A percentile compares a stretch with the other conserved stretches of the same genome.
Evolutionary conservation across 352 stramenopile species (phyloP).

Genomic region (Phytopythium vexans): DNA sequence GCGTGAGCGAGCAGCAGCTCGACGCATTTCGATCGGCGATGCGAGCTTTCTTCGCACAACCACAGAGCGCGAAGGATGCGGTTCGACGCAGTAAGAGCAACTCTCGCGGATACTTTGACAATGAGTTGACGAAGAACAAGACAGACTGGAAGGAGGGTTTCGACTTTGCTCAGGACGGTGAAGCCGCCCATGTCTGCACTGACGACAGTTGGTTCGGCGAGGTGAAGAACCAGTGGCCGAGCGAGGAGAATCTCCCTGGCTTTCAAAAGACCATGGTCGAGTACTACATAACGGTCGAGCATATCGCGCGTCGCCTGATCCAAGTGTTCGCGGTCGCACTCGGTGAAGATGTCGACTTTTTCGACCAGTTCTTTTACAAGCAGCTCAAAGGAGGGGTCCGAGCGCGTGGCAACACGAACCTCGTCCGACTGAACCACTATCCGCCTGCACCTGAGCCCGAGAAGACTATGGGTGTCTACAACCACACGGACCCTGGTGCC

Average conservation of each 20-base stretch:
- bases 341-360: slow-evolving; percentile 38
- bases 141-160: slow-evolving; percentile 7
- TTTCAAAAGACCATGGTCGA: slow-evolving; percentile 50
- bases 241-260: slow-evolving; percentile 29
- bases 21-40: slow-evolving; percentile 7
- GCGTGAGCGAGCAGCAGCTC: neutral
- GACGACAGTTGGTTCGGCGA: slow-evolving; percentile 34
- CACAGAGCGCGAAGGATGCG: neutral
- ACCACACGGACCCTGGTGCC: slow-evolving; percentile 58
- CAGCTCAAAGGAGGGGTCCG: neutral
- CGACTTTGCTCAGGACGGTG: slow-evolving; percentile 14
- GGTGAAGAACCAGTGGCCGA: slow-evolving; percentile 84
- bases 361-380: slow-evolving; percentile 55
- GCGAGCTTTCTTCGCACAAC: slow-evolving; percentile 2
- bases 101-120: slow-evolving; percentile 86
- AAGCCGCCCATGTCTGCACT: no score
- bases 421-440: slow-evolving; percentile 92
- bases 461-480: slow-evolving; percentile 47
- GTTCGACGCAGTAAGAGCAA: slow-evolving; percentile 28
- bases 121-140: slow-evolving; percentile 88
- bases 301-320: slow-evolving; percentile 45
- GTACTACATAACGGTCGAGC: slow-evolving; percentile 50
- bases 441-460: slow-evolving; percentile 46
- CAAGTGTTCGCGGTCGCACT: slow-evolving; percentile 58
- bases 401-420: slow-evolving; percentile 71